These are phyloP conservation scores for Pascua sp. DNA, from an alignment of 1,284 basidiomycete genomes.

Conservation along the genomic window DNA sequence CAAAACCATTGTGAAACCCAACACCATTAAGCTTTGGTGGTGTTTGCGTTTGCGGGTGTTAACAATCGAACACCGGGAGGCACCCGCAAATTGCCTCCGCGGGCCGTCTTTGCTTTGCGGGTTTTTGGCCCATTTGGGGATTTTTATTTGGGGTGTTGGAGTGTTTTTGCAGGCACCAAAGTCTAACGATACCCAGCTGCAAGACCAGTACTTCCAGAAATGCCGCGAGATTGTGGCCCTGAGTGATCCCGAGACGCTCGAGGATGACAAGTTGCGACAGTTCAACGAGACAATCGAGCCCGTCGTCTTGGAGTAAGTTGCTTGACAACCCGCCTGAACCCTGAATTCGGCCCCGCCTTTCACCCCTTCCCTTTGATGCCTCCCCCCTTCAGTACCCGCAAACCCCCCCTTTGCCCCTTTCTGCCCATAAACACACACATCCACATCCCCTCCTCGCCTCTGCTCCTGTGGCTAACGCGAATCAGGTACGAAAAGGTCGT, in stretches of 20 bases:
- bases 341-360: no score
- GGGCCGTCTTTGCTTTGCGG: no score
- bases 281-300: slow-evolving; percentile 97
- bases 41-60: no score
- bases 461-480: slow-evolving; percentile 1
- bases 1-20: no score
- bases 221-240: slow-evolving; percentile 43
- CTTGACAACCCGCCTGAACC: not conserved
- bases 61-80: no score
- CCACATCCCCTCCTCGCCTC: not conserved
- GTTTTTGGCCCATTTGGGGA: not conserved
- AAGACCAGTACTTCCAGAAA: slow-evolving; percentile 42
- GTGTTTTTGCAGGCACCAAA: not conserved
- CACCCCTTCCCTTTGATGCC: no score
- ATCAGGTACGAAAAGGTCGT: slow-evolving; percentile 87
- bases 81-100: no score
- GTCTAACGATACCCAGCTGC: slow-evolving; percentile 25
- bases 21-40: no score
- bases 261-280: slow-evolving; percentile 50
- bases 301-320: slow-evolving; percentile 76
- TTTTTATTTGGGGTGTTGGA: not conserved
- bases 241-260: slow-evolving; percentile 19
- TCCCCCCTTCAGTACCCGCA: no score
- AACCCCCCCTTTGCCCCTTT: no score
- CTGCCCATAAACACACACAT: no score